Percentiles rank a stretch among this genome's conserved stretches.
Evolutionary conservation across 2,329 filamentous ascomycete species (phyloP).

Genomic region (Fusarium odoratissimum): DNA sequence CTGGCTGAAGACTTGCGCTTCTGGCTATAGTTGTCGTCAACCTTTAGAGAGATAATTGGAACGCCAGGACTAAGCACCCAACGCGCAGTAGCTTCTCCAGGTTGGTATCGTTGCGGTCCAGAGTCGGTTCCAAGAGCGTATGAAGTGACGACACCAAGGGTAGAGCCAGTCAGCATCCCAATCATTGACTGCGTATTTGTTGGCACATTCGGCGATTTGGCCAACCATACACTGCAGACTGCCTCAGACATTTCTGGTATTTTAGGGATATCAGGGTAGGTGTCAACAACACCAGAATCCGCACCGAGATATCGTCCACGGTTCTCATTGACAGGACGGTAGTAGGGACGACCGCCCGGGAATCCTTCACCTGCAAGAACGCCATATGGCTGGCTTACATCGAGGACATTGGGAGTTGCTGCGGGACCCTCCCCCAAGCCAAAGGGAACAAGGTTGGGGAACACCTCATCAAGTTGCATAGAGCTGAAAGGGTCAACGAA

Average conservation of each 20-base stretch:
- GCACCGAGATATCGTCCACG: slow-evolving; percentile 79
- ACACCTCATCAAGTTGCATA: slow-evolving; percentile 81
- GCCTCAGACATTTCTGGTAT: slow-evolving; percentile 77
- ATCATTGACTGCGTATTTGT: slow-evolving; percentile 79
- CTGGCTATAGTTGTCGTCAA: slow-evolving; percentile 84
- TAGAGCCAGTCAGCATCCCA: slow-evolving; percentile 86
- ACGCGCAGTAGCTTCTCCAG: slow-evolving; percentile 84
- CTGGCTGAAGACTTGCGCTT: slow-evolving; percentile 76
- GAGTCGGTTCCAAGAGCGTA: slow-evolving; percentile 77
- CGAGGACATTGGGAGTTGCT: slow-evolving; percentile 86
- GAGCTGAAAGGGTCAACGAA: slow-evolving; percentile 79
- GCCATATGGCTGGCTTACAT: slow-evolving; percentile 87
- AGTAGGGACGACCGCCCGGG: slow-evolving; percentile 84
- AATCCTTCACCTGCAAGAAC: slow-evolving; percentile 88
- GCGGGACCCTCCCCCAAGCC: slow-evolving; percentile 83
- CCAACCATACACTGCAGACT: slow-evolving; percentile 87
- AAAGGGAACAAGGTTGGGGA: slow-evolving; percentile 78
- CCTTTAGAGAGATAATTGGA: slow-evolving; percentile 83
- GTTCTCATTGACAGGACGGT: slow-evolving; percentile 78
- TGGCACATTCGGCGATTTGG: slow-evolving; percentile 80
- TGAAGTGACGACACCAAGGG: slow-evolving; percentile 82
- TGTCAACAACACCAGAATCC: slow-evolving; percentile 69
- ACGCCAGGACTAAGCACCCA: slow-evolving; percentile 95
- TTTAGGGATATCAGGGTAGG: slow-evolving; percentile 79
- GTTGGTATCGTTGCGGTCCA: slow-evolving; percentile 70